Evolutionary conservation across 306 rosid species (phyloP).

Genomic region (Adenanthera pavonina): DNA sequence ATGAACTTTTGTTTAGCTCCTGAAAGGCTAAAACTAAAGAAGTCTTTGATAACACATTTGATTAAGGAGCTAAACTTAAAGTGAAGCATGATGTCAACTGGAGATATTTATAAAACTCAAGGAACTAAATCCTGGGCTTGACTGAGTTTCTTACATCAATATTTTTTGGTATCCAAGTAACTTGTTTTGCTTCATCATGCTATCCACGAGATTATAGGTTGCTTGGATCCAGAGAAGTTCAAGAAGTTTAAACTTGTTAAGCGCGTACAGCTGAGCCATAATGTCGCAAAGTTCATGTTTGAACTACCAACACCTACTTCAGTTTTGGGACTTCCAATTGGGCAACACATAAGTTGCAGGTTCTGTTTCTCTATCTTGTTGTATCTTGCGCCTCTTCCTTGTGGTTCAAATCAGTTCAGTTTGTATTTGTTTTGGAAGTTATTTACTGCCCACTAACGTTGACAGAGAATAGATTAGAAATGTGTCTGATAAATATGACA

Average conservation of each 20-base stretch:
- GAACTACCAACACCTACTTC: slow-evolving; percentile 80
- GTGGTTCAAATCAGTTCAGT: not conserved
- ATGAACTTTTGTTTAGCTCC: not conserved
- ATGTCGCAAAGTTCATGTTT: slow-evolving; percentile 93
- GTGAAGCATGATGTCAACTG: not conserved
- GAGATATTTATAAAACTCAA: not conserved
- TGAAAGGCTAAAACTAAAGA: not conserved
- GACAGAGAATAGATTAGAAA: not conserved
- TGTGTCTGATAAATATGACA: not conserved
- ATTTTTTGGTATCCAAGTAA: not conserved
- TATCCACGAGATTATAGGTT: slow-evolving; percentile 47
- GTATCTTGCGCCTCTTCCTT: slow-evolving; percentile 12
- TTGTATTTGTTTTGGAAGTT: not conserved
- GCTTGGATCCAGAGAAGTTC: slow-evolving; percentile 78
- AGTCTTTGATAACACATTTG: not conserved
- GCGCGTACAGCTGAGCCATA: slow-evolving; percentile 87
- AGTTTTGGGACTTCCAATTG: slow-evolving; percentile 96
- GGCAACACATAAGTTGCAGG: slow-evolving; percentile 99
- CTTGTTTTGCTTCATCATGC: slow-evolving; percentile 1
- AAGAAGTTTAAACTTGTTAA: slow-evolving; percentile 80
- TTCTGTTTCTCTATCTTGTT: slow-evolving; percentile 41
- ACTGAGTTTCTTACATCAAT: not conserved
- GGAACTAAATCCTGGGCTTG: not conserved
- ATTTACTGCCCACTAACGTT: not conserved
- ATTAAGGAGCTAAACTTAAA: no score